A percentile compares a stretch with the other conserved stretches of the same genome.
These are phyloP conservation scores for Amphicarpaea edgeworthii DNA, from an alignment of 306 rosid species.

Conservation along the genomic window DNA sequence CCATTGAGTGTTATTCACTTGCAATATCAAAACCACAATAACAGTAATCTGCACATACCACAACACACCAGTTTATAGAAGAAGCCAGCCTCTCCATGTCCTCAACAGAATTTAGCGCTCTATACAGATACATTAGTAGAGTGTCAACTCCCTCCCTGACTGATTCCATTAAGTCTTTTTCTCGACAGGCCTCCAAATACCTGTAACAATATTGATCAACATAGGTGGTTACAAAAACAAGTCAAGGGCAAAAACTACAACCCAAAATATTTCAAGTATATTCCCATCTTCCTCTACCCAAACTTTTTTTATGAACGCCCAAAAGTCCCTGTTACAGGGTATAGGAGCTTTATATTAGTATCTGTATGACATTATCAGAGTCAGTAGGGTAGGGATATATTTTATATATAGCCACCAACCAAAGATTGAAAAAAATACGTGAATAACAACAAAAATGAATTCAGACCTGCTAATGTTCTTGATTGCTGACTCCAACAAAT, in stretches of 20 bases:
- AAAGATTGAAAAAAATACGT: neutral
- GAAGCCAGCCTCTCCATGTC: constrained; percentile 95
- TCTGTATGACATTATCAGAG: constrained; percentile 2
- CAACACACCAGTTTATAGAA: constrained; percentile 84
- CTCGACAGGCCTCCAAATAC: constrained; percentile 87
- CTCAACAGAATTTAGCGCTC: constrained; percentile 76
- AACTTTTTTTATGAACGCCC: constrained; percentile 9
- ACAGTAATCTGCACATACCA: constrained; percentile 65
- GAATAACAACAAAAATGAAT: constrained; percentile 33
- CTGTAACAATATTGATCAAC: constrained; percentile 55
- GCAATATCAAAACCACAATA: constrained; percentile 49
- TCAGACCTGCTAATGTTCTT: constrained; percentile 82
- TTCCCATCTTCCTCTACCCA: constrained; percentile 28
- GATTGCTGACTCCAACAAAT: constrained; percentile 89
- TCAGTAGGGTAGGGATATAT: neutral
- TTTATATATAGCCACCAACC: neutral
- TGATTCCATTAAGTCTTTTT: constrained; percentile 59
- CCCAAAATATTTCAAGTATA: constrained; percentile 28
- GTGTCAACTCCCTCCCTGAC: constrained; percentile 97
- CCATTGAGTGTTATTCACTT: neutral
- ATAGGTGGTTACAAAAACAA: constrained; percentile 17
- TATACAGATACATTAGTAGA: constrained; percentile 85
- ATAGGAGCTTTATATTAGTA: neutral
- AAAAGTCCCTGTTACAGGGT: constrained; percentile 10
- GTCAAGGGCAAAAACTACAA: constrained; percentile 9